Evolutionary conservation across 208 protist genomes (phyloP).

Genomic region (Kentomonas sorsogonicus): DNA sequence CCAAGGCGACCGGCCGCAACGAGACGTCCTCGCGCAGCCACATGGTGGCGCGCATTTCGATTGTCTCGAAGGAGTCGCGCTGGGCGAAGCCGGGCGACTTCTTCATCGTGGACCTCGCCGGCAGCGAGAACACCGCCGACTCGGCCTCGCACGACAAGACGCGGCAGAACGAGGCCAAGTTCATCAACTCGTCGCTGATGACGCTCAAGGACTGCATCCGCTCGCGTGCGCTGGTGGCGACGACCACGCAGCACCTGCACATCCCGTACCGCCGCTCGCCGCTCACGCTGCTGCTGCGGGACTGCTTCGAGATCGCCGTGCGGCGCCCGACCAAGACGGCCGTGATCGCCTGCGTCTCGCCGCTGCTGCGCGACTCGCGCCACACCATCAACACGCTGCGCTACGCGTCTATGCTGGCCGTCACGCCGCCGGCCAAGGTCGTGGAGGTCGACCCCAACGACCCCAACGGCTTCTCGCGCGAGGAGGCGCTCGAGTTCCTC

Average conservation of each 20-base stretch:
- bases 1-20: slow-evolving; percentile 73
- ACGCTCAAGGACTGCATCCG: slow-evolving; percentile 89
- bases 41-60: slow-evolving; percentile 80
- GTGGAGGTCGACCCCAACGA: slow-evolving; percentile 73
- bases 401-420: slow-evolving; percentile 78
- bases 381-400: slow-evolving; percentile 89
- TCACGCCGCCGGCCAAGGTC: slow-evolving; percentile 64
- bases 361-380: slow-evolving; percentile 76
- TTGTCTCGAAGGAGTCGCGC: slow-evolving; percentile 68
- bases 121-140: slow-evolving; percentile 88
- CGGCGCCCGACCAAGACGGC: slow-evolving; percentile 84
- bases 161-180: slow-evolving; percentile 76
- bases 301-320: slow-evolving; percentile 89
- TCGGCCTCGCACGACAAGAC: slow-evolving; percentile 82
- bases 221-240: slow-evolving; percentile 55
- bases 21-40: slow-evolving; percentile 81
- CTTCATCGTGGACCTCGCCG: slow-evolving; percentile 84
- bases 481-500: slow-evolving; percentile 73
- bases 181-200: slow-evolving; percentile 93
- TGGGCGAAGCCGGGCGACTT: slow-evolving; percentile 83
- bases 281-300: slow-evolving; percentile 81
- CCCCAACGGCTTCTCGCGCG: slow-evolving; percentile 71
- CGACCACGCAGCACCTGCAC: slow-evolving; percentile 75
- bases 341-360: slow-evolving; percentile 88
- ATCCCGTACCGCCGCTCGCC: slow-evolving; percentile 87